A percentile compares a stretch with the other conserved stretches of the same genome.
Evolutionary conservation across 768 basidiomycete species (phyloP).

Genomic region (Lactarius indigo): DNA sequence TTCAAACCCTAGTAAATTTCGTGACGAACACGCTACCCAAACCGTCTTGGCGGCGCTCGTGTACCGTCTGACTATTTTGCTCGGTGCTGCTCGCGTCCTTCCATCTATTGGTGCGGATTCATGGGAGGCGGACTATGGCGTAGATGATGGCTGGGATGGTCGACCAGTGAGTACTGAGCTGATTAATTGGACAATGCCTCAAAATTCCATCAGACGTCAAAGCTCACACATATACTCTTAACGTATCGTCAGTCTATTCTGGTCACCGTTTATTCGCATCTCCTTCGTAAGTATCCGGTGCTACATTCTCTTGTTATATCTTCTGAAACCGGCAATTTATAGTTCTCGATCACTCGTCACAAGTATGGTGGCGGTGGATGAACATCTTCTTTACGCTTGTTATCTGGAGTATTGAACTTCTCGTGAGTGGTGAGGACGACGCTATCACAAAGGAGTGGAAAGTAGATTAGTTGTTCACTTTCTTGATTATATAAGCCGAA

Average conservation of each 20-base stretch:
- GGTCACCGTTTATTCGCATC: conserved; percentile 82
- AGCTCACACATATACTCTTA: conserved; percentile 65
- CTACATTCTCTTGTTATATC: neutral
- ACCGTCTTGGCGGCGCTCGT: conserved; percentile 71
- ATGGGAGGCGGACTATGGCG: conserved; percentile 67
- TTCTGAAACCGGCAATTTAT: conserved; percentile 6
- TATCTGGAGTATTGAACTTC: conserved; percentile 78
- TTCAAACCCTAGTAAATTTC: conserved; percentile 76
- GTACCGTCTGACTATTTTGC: conserved; percentile 77
- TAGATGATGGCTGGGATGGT: conserved; percentile 64
- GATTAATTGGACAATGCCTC: neutral
- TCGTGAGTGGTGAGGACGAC: conserved; percentile 75
- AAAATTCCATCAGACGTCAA: conserved; percentile 57
- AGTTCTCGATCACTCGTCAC: conserved; percentile 88
- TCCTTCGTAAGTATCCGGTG: conserved; percentile 56
- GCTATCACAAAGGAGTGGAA: conserved; percentile 67
- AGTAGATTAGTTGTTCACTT: conserved; percentile 38
- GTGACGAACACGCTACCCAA: conserved; percentile 83
- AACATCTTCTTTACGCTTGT: conserved; percentile 83
- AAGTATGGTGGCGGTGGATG: conserved; percentile 92
- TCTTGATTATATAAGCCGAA: neutral
- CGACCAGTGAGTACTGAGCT: conserved; percentile 54
- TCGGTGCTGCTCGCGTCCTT: conserved; percentile 76
- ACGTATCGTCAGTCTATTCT: conserved; percentile 85
- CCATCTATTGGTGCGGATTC: conserved; percentile 80